A percentile compares a stretch with the other conserved stretches of the same genome.
Conservation (phyloP, 1,139 yeast species). For the Hanseniaspora uvarum region DNA sequence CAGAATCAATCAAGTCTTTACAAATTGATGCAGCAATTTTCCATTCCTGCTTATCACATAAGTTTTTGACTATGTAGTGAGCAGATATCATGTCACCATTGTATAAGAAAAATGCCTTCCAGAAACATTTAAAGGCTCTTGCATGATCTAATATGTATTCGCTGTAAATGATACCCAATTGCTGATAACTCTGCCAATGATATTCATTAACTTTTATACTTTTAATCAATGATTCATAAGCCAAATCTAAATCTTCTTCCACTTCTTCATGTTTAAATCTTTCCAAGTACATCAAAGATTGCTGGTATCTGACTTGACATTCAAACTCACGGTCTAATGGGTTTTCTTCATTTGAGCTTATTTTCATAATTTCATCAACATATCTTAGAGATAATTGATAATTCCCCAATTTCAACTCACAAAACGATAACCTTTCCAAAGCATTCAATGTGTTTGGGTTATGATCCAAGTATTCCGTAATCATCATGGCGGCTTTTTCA, state of each 20-base stretch:
- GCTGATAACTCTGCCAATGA: constrained; percentile 68
- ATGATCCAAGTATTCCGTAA: constrained; percentile 42
- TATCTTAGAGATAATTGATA: constrained; percentile 46
- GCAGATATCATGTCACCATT: constrained; percentile 69
- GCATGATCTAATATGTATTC: constrained; percentile 46
- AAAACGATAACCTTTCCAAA: constrained; percentile 68
- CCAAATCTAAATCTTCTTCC: constrained; percentile 26
- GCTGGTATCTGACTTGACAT: constrained; percentile 6
- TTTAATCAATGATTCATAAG: constrained; percentile 49
- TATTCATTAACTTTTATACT: constrained; percentile 56
- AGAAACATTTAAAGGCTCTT: constrained; percentile 78
- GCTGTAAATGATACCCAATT: constrained; percentile 63
- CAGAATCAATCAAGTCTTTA: constrained; percentile 52
- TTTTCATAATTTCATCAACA: constrained; percentile 37
- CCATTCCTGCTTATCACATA: constrained; percentile 68
- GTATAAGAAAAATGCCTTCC: constrained; percentile 82
- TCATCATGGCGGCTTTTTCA: constrained; percentile 42
- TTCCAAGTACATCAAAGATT: constrained; percentile 35
- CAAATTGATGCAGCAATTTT: constrained; percentile 71
- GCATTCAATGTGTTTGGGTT: constrained; percentile 54
- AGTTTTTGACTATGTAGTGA: constrained; percentile 54
- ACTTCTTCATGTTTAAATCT: constrained; percentile 26
- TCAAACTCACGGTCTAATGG: constrained; percentile 25
- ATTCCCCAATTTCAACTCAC: constrained; percentile 48
- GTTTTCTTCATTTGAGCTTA: constrained; percentile 44